Base-by-base conservation (phyloP, 192 early-diverging fungal genomes). In the Haplosporangium gracile region DNA sequence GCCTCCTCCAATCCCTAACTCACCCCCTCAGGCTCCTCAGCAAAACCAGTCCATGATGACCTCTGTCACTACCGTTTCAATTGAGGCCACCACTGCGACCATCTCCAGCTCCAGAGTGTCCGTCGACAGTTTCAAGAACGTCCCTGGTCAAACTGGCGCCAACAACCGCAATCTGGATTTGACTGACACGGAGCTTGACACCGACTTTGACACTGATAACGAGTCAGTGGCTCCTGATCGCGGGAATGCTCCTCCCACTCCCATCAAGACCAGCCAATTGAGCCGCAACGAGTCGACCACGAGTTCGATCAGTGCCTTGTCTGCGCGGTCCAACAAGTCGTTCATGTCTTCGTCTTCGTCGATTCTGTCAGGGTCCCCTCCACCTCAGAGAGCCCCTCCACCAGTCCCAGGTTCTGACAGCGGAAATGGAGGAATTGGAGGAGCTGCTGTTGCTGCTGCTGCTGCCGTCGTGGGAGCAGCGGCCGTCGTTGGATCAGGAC, bases 311-410 rank as follows among this genome's bases (percentile, higher is more conserved):
- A 74, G 79, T 15, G 60, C 36, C 29, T 1, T 72, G 11, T 80
- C 78, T 6, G 79, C 84, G 16, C 69, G 79, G 4, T 78, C 78
- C 22, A 42, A 42, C 11, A 76, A 49, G 8, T 85, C 82, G 1
- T 85, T 79, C 73, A 51, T 85, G 36, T 85, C 82, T 0, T 72
- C 76, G 16, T 70, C 78, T 0, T 70, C 79, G 0, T 86, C 84
- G 20, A 73, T 86, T 1, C 60, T 86, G 4, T 45, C 84, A n/a
- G 74, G 63, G 39, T 86, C 84, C 0, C 83, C 83, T 5, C 83
- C 83, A 32, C 84, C 84, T 60, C 79, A 81, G 68, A 55, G 84
- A 73, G 84, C 84, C 0, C 84, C 84, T 45, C 84, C 84, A 5
- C 84, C 84, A 4, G 69, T 86, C 6, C 84, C 84, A 36, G 29